These are phyloP conservation scores for Plasmodium reichenowi DNA, from an alignment of 169 alveolate species.

Conservation along the genomic window DNA sequence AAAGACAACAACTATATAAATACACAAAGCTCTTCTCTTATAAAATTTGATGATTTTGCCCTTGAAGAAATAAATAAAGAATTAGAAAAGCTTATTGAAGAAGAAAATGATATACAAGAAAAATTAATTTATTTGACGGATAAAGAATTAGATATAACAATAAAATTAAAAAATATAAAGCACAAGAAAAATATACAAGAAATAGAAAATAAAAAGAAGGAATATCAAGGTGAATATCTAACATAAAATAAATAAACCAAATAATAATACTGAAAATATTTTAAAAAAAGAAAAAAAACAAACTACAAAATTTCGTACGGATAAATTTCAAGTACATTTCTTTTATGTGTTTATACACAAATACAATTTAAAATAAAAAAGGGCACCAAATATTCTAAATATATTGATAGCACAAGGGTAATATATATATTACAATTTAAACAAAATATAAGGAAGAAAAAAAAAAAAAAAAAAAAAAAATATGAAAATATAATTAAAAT, in stretches of 20 bases:
- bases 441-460: too few relatives aligned
- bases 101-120: slow-evolving; percentile 68
- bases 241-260: not conserved
- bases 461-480: not conserved
- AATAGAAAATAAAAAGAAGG: slow-evolving; percentile 11
- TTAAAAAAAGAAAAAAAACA: not conserved
- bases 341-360: too few relatives aligned
- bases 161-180: slow-evolving; percentile 20
- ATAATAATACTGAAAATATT: slow-evolving; percentile 4
- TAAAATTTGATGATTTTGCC: slow-evolving; percentile 54
- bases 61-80: slow-evolving; percentile 57
- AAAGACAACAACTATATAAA: not conserved
- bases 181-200: slow-evolving; percentile 4
- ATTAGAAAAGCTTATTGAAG: slow-evolving; percentile 60
- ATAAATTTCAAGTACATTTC: too few relatives aligned
- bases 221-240: not conserved
- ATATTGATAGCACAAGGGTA: too few relatives aligned
- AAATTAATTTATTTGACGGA: slow-evolving; percentile 47
- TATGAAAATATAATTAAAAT: too few relatives aligned
- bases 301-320: too few relatives aligned
- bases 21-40: slow-evolving; percentile 4
- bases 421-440: too few relatives aligned
- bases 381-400: too few relatives aligned
- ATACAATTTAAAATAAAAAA: too few relatives aligned
- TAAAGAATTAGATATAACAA: slow-evolving; percentile 48